Evolutionary conservation across 441 rosid species (phyloP).

Genomic region (Viola pubescens): DNA sequence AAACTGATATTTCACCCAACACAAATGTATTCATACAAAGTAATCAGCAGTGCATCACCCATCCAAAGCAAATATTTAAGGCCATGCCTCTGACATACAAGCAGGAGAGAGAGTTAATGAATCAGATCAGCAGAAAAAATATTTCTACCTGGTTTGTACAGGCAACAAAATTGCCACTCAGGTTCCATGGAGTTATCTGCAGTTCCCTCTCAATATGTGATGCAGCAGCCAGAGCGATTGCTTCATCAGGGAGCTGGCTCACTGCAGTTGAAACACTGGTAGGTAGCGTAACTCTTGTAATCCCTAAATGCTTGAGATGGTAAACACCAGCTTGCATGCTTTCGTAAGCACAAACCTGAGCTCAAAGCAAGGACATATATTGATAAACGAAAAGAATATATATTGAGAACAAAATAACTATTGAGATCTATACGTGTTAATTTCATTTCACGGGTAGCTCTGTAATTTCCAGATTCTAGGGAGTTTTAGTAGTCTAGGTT

Average conservation of each 20-base stretch:
- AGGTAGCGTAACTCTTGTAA: slow-evolving; percentile 70
- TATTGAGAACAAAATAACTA: too few species aligned
- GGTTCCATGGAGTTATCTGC: slow-evolving; percentile 95
- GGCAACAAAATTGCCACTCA: slow-evolving; percentile 92
- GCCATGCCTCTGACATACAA: neutral
- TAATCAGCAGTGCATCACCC: neutral
- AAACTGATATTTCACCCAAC: neutral
- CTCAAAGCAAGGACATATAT: slow-evolving; percentile 9
- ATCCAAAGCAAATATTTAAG: neutral
- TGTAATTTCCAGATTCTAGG: too few species aligned
- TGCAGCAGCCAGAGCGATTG: slow-evolving; percentile 97
- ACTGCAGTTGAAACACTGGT: slow-evolving; percentile 74
- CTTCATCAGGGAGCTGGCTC: slow-evolving; percentile 96
- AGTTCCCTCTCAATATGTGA: slow-evolving; percentile 96
- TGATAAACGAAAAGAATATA: neutral
- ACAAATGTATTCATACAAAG: neutral
- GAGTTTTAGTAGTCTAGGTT: too few species aligned
- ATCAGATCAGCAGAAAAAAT: slow-evolving; percentile 2
- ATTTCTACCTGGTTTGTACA: slow-evolving; percentile 76
- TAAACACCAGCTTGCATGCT: slow-evolving; percentile 96
- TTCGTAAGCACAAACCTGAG: slow-evolving; percentile 91
- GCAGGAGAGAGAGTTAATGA: neutral
- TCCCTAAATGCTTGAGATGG: slow-evolving; percentile 92
- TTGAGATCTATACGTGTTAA: too few species aligned
- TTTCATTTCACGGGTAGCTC: too few species aligned